Conservation (phyloP, 345 rosid genomes). For the Passiflora organensis region DNA sequence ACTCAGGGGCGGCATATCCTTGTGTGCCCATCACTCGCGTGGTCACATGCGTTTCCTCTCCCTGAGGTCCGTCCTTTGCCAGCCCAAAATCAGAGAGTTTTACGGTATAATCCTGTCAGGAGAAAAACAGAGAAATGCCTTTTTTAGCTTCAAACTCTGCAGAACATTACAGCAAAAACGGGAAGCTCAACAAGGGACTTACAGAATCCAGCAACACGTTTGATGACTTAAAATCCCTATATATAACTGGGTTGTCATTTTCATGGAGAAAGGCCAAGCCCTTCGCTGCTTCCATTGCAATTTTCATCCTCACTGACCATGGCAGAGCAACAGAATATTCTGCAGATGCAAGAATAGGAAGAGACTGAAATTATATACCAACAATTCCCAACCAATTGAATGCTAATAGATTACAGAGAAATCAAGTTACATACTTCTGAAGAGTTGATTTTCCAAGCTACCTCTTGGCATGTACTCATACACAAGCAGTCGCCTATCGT, state of each 20-base stretch:
- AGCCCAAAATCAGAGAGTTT: constrained; percentile 59
- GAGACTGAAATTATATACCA: not conserved
- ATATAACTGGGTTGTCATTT: constrained; percentile 66
- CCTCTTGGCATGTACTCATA: constrained; percentile 74
- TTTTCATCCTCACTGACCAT: constrained; percentile 75
- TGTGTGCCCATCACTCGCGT: constrained; percentile 56
- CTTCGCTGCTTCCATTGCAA: constrained; percentile 73
- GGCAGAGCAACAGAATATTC: constrained; percentile 52
- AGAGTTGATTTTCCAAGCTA: constrained; percentile 72
- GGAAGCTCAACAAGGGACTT: constrained; percentile 12
- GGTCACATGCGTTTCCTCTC: constrained; percentile 40
- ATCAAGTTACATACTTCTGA: constrained; percentile 41
- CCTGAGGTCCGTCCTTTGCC: constrained; percentile 62
- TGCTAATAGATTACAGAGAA: not conserved
- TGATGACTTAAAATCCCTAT: constrained; percentile 72
- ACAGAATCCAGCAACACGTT: constrained; percentile 67
- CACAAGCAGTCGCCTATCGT: constrained; percentile 60
- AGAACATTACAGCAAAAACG: not conserved
- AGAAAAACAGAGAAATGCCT: not conserved
- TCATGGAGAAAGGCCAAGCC: constrained; percentile 79
- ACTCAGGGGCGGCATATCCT: constrained; percentile 64
- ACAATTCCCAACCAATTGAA: not conserved
- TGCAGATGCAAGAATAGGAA: constrained; percentile 14
- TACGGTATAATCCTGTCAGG: constrained; percentile 38
- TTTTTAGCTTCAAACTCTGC: not conserved